Evolutionary conservation across 371 early-diverging fungal species (phyloP), one percentile per base, ranked within the genome.

Genomic region (Coemansia sp.): DNA sequence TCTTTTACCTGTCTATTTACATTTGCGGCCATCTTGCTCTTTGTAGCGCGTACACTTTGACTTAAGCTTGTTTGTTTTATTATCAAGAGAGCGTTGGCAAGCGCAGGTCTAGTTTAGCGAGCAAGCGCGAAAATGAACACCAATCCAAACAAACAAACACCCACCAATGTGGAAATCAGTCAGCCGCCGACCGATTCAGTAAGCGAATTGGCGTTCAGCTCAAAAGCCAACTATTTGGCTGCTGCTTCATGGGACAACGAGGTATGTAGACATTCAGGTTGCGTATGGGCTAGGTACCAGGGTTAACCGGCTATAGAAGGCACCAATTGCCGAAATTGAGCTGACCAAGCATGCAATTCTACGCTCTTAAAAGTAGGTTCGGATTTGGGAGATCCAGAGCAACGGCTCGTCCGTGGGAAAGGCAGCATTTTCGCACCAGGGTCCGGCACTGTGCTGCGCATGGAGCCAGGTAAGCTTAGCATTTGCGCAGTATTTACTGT

Each of bases 181-280:
- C 81, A 83, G 46, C 88, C 90, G 51, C 93, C 93, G n/a, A 73
- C 83, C n/a, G 98, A 97, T 79, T 82, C 90, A 36, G 86, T 95
- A 66, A 91, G 92, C 12, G 85, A 82, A 23, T 62, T 97, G 54
- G 75, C 84, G n/a, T 96, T 94, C 78, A 88, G 88, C 28, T 87
- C 94, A 9, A 83, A 84, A 65, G 90, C 91, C 8, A 92, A 97
- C 77, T 90, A 85, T 46, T 79, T 97, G 29, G 90, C 95, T 3
- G 94, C 90, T 0, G 83, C 90, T 17, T 93, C 94, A 7, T 97
- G 97, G 96, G 95, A 97, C 82, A 92, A 92, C 78, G 88, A 90
- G 80, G 95, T 92, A 85, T 53, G 59, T 36, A 9, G 15, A n/a
- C 44, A 15, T 6, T 13, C n/a, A 17, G 15, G 9, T n/a, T 26